A percentile compares a stretch with the other conserved stretches of the same genome.
Conservation (phyloP, 1,284 basidiomycete genomes). For the Fomitopsis schrenkii region DNA sequence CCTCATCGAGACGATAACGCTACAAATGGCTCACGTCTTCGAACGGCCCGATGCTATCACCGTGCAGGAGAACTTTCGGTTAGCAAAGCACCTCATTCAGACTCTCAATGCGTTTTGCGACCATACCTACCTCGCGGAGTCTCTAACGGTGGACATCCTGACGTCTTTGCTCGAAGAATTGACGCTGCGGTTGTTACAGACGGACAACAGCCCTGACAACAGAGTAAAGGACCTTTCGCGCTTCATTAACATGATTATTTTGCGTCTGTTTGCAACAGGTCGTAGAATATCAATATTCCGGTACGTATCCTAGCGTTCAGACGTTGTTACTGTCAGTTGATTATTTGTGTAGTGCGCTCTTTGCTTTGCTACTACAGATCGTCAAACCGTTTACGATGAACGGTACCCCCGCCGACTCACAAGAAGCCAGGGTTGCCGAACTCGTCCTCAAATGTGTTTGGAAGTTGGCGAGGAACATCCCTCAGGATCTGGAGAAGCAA, state of each 20-base stretch:
- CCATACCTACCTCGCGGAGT: constrained; percentile 76
- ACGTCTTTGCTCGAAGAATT: constrained; percentile 83
- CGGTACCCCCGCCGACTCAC: constrained; percentile 63
- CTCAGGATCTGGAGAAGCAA: constrained; percentile 82
- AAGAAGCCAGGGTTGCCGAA: constrained; percentile 90
- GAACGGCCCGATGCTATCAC: constrained; percentile 72
- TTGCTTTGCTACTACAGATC: constrained; percentile 83
- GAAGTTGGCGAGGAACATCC: constrained; percentile 95
- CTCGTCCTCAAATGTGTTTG: constrained; percentile 97
- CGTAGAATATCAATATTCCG: constrained; percentile 90
- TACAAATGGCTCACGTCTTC: constrained; percentile 88
- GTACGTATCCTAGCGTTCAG: constrained; percentile 41
- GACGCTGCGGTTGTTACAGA: constrained; percentile 85
- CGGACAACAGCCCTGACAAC: constrained; percentile 76
- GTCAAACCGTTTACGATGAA: constrained; percentile 81
- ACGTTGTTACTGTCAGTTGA: not conserved
- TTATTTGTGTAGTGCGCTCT: constrained; percentile 52
- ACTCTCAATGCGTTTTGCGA: constrained; percentile 91
- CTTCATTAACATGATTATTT: constrained; percentile 98
- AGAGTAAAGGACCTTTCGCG: constrained; percentile 87
- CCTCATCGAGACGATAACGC: constrained; percentile 83
- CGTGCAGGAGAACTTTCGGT: constrained; percentile 76
- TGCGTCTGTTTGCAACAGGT: constrained; percentile 90
- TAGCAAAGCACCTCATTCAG: constrained; percentile 95
- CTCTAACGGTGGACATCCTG: constrained; percentile 75